A percentile compares a stretch with the other conserved stretches of the same genome.
These are phyloP conservation scores for Nakataea oryzae DNA, from an alignment of 2,329 filamentous ascomycete species.

Conservation along the genomic window DNA sequence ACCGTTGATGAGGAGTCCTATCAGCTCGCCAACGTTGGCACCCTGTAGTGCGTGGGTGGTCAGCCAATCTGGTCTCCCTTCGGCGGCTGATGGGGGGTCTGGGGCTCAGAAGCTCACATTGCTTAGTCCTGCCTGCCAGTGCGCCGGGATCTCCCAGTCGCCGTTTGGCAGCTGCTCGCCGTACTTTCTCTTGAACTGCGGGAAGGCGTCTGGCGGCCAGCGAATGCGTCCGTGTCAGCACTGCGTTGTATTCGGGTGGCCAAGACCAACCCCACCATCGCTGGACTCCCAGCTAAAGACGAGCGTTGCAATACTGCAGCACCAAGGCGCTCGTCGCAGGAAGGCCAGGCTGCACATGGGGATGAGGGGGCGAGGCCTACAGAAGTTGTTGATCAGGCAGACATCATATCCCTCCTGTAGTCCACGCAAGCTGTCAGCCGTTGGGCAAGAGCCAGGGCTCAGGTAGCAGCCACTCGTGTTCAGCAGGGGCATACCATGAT, in stretches of 20 bases:
- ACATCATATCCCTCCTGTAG: slow-evolving; percentile 67
- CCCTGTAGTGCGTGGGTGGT: slow-evolving; percentile 21
- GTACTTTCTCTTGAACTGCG: slow-evolving; percentile 47
- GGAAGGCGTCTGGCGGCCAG: slow-evolving; percentile 12
- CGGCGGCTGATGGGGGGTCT: not conserved
- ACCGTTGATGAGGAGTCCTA: slow-evolving; percentile 57
- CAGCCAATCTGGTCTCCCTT: not conserved
- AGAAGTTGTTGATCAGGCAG: slow-evolving; percentile 73
- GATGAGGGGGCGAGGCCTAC: slow-evolving; percentile 19
- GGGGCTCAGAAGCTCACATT: slow-evolving; percentile 27
- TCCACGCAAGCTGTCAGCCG: not conserved
- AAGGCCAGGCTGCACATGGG: not conserved
- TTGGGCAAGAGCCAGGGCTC: not conserved
- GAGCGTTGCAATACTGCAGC: not conserved
- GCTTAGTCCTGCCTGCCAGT: slow-evolving; percentile 52
- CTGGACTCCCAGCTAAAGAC: not conserved
- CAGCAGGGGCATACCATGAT: slow-evolving; percentile 45
- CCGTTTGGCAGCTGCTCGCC: slow-evolving; percentile 33
- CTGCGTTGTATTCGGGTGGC: not conserved
- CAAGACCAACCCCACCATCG: not conserved
- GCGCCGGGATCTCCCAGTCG: slow-evolving; percentile 44
- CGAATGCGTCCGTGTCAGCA: not conserved
- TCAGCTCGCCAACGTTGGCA: slow-evolving; percentile 50
- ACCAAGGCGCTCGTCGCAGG: too few species aligned
- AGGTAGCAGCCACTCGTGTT: not conserved